A percentile compares a stretch with the other conserved stretches of the same genome.
Evolutionary conservation across 129 eudicot genomes (phyloP).

Genomic region (Chrysanthemum lavandulifolium): DNA sequence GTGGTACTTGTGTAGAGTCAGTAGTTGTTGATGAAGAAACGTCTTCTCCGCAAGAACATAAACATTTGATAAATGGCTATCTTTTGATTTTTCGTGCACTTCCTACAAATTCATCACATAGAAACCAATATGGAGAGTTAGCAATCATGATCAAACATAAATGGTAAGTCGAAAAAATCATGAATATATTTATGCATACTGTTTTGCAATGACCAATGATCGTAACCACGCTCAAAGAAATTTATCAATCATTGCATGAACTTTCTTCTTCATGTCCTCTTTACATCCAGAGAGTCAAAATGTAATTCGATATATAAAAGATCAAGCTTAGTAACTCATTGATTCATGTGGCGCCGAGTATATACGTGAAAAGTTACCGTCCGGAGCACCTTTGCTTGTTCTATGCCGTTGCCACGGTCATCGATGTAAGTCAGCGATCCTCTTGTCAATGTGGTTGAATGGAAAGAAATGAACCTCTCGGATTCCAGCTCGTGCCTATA

Average conservation of each 20-base stretch:
- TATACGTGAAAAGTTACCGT: constrained; percentile 41
- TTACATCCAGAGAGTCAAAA: constrained; percentile 79
- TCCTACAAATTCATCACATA: constrained; percentile 41
- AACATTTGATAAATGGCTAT: constrained; percentile 19
- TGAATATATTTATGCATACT: constrained; percentile 33
- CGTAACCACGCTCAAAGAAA: constrained; percentile 90
- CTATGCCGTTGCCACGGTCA: constrained; percentile 74
- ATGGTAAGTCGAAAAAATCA: background rate
- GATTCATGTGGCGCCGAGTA: background rate
- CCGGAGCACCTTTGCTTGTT: constrained; percentile 93
- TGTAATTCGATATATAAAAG: constrained; percentile 36
- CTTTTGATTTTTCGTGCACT: constrained; percentile 77
- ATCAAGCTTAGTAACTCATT: constrained; percentile 14
- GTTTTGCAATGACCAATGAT: constrained; percentile 82
- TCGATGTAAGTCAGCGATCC: constrained; percentile 90
- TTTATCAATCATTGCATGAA: constrained; percentile 78
- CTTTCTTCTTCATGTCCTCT: constrained; percentile 76
- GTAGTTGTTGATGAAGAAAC: no score
- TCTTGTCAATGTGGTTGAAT: constrained; percentile 87
- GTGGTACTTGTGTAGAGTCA: no score
- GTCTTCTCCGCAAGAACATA: no score
- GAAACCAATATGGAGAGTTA: background rate
- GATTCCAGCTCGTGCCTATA: constrained; percentile 80
- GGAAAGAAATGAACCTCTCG: constrained; percentile 82
- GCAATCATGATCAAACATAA: constrained; percentile 7